Percentiles rank a stretch among this genome's conserved stretches.
Evolutionary conservation across 495 filamentous ascomycete species (phyloP).

Genomic region (Viridothelium virens): DNA sequence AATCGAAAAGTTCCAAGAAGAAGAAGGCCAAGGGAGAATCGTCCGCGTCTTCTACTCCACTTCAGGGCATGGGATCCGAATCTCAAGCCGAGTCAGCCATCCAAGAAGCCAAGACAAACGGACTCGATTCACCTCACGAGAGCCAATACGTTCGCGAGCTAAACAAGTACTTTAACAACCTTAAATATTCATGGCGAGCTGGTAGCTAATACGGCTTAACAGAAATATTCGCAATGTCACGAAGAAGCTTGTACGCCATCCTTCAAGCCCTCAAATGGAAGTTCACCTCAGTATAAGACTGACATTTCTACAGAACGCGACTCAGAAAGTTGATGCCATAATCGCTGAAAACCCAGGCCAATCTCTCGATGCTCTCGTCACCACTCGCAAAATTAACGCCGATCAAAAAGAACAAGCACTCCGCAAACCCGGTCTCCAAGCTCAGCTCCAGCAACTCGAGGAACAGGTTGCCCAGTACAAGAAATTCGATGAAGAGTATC

Average conservation of each 20-base stretch:
- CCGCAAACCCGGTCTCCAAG: constrained; percentile 83
- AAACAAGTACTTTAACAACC: constrained; percentile 57
- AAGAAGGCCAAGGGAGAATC: constrained; percentile 37
- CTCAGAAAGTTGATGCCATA: constrained; percentile 68
- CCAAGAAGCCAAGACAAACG: constrained; percentile 36
- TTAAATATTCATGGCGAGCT: background rate
- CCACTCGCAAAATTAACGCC: constrained; percentile 73
- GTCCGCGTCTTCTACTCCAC: constrained; percentile 12
- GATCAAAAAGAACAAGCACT: constrained; percentile 84
- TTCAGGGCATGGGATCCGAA: constrained; percentile 18
- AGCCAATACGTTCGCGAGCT: constrained; percentile 75
- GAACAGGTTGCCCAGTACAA: constrained; percentile 79
- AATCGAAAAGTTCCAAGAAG: constrained; percentile 38
- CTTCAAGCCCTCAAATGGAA: constrained; percentile 12
- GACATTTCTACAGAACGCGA: constrained; percentile 52
- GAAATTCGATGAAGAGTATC: constrained; percentile 72
- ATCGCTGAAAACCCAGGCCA: constrained; percentile 67
- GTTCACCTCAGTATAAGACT: constrained; percentile 14
- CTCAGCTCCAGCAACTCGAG: constrained; percentile 64
- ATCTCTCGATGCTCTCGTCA: constrained; percentile 76
- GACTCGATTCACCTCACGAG: constrained; percentile 52
- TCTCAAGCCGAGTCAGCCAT: constrained; percentile 25
- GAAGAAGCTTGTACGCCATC: constrained; percentile 74
- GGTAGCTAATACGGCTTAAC: constrained; percentile 11
- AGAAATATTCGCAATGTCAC: constrained; percentile 77